These are phyloP conservation scores for Colletotrichum tanaceti DNA, from an alignment of 2,329 filamentous ascomycete genomes.

Conservation along the genomic window DNA sequence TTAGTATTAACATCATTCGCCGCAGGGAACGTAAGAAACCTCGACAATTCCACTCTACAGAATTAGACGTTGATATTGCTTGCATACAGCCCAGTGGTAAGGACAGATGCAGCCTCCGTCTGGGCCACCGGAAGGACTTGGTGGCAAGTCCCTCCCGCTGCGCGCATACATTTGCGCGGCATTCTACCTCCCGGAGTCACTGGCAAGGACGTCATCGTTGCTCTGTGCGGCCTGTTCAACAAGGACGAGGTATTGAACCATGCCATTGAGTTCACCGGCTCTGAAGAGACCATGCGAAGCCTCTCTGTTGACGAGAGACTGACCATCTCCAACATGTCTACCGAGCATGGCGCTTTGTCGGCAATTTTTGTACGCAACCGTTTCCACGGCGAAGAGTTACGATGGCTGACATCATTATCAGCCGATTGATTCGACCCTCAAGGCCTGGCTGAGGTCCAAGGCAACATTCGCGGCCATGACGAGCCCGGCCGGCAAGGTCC, in stretches of 20 bases:
- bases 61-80: background rate
- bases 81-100: conserved; percentile 77
- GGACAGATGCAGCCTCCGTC: conserved; percentile 87
- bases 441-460: conserved; percentile 80
- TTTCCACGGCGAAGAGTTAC: conserved; percentile 54
- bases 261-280: conserved; percentile 86
- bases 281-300: conserved; percentile 78
- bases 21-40: conserved; percentile 56
- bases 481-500: conserved; percentile 58
- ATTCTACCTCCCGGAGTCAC: conserved; percentile 81
- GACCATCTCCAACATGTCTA: conserved; percentile 83
- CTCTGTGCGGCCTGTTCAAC: conserved; percentile 87
- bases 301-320: conserved; percentile 79
- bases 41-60: no score
- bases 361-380: conserved; percentile 5
- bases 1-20: no score
- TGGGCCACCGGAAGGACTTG: conserved; percentile 87
- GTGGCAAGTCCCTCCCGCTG: conserved; percentile 90
- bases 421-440: conserved; percentile 79
- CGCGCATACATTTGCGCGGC: conserved; percentile 82
- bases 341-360: conserved; percentile 79
- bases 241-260: conserved; percentile 92
- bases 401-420: conserved; percentile 62
- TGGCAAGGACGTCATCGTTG: conserved; percentile 94
- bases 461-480: conserved; percentile 78